These are phyloP conservation scores for Diaporthe velutina DNA, from an alignment of 2,329 filamentous ascomycete species.

Conservation along the genomic window DNA sequence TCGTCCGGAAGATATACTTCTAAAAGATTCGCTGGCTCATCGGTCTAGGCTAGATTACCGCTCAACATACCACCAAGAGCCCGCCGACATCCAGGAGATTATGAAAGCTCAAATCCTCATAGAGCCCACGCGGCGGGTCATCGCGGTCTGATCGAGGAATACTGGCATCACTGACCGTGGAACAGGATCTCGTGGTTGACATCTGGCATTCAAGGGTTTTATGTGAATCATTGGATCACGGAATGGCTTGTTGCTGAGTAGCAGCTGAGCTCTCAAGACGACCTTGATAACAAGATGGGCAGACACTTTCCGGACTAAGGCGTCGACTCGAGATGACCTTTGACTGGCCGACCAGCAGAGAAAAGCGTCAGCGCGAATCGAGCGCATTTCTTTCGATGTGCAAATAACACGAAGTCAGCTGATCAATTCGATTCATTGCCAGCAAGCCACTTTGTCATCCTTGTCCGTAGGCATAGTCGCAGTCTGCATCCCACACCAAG, in stretches of 20 bases:
- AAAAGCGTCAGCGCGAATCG: not conserved
- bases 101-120: not conserved
- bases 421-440: not conserved
- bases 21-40: not conserved
- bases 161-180: not conserved
- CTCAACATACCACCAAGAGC: not conserved
- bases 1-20: not conserved
- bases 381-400: not conserved
- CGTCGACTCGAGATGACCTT: not conserved
- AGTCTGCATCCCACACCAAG: not conserved
- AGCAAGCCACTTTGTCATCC: not conserved
- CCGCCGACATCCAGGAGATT: not conserved
- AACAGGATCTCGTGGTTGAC: not conserved
- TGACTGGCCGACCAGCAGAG: not conserved
- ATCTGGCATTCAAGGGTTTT: no score
- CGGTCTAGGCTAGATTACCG: not conserved
- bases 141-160: not conserved
- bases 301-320: not conserved
- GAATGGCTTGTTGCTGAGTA: not conserved
- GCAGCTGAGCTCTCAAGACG: not conserved
- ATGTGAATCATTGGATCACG: not conserved
- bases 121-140: no score
- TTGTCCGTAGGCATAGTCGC: not conserved
- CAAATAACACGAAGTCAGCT: slow-evolving; percentile 14
- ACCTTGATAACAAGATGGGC: not conserved